phyloP scores from a whole-genome alignment of 1,139 yeast species.

The Candida sp. region DNA sequence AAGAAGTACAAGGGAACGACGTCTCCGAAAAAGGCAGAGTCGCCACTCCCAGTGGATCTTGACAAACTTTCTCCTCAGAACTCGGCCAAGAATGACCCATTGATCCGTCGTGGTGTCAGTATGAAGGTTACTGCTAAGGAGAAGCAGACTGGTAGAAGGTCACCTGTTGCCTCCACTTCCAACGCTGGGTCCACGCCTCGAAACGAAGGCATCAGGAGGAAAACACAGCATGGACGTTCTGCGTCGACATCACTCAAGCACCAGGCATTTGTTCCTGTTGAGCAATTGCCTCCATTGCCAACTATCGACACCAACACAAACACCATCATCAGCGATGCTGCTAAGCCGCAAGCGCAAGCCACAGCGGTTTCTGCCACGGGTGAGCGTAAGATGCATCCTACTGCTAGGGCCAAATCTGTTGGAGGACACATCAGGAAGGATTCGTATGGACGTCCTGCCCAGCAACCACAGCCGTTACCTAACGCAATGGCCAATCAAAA shows the following conservation, averaged over 20 bases:
- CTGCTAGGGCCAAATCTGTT: slow-evolving; percentile 88
- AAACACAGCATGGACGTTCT: slow-evolving; percentile 30
- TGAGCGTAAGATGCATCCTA: slow-evolving; percentile 59
- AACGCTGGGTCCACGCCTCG: slow-evolving; percentile 2
- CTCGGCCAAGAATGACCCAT: slow-evolving; percentile 39
- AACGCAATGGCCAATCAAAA: slow-evolving; percentile 44
- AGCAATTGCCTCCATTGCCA: slow-evolving; percentile 54
- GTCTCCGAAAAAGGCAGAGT: slow-evolving; percentile 19
- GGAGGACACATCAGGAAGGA: slow-evolving; percentile 78
- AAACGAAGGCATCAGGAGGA: slow-evolving; percentile 7
- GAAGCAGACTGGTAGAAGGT: slow-evolving; percentile 31
- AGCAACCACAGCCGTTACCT: slow-evolving; percentile 55
- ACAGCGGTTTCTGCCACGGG: slow-evolving; percentile 11
- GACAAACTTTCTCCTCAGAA: slow-evolving; percentile 9
- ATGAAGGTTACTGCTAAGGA: slow-evolving; percentile 67
- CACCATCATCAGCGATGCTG: slow-evolving; percentile 19
- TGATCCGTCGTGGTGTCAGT: slow-evolving; percentile 66
- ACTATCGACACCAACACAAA: slow-evolving; percentile 38
- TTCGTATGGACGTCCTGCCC: slow-evolving; percentile 37
- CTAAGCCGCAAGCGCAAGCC: no score
- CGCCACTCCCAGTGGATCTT: slow-evolving; percentile 11
- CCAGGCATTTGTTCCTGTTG: slow-evolving; percentile 51
- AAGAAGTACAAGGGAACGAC: slow-evolving; percentile 29
- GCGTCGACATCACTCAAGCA: slow-evolving; percentile 26
- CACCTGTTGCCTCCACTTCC: no score